Evolutionary conservation across 441 rosid species (phyloP), one percentile per base, ranked within the genome.

Genomic region (Mallotus japonicus): DNA sequence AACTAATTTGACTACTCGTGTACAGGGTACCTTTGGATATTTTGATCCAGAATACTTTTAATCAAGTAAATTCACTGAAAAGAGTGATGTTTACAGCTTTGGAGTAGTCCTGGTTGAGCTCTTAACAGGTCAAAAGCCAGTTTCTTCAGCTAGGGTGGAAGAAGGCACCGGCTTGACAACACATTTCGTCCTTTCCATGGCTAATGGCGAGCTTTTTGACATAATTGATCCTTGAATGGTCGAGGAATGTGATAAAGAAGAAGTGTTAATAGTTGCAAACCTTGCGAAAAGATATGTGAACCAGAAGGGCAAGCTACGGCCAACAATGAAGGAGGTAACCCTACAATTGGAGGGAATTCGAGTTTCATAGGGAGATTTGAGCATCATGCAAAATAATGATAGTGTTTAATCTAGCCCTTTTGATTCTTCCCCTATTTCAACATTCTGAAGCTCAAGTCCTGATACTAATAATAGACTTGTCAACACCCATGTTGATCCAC

Each of bases 21-120:
- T 84, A 8, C 82, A 80, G 61, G 89, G 89, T 24, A 86, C 87
- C 1, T 80, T 82, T 9, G 89, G 87, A 10, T 86, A 86, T 75
- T 62, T 84, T 2, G 89, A 83, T 62, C 86, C 88, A 0, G 82
- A 85, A 68, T 85, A 85, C 63, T 75, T 81, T 5, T 64, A 49
- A 11, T 51, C 79, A 0, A 63, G 66, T n/a, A 69, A 76, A 34
- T 73, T 79, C 0, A 83, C 86, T 0, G 87, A 84, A 40, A 84
- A 82, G 67, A 79, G 83, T 0, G 85, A 84, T 68, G 85, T 85
- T 6, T 84, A 75, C 60, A 80, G 85, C 2, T 84, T 80, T 13
- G 87, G 85, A 15, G 87, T 82, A 0, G 85, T 84, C 13, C 81
- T 84, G 3, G 81, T 78, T 57, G 87, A 84, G 75, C 75, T 82